Evolutionary conservation across 2,329 filamentous ascomycete genomes (phyloP), one percentile per base, ranked within the genome.

Genomic region (Simplicillium aogashimaense): DNA sequence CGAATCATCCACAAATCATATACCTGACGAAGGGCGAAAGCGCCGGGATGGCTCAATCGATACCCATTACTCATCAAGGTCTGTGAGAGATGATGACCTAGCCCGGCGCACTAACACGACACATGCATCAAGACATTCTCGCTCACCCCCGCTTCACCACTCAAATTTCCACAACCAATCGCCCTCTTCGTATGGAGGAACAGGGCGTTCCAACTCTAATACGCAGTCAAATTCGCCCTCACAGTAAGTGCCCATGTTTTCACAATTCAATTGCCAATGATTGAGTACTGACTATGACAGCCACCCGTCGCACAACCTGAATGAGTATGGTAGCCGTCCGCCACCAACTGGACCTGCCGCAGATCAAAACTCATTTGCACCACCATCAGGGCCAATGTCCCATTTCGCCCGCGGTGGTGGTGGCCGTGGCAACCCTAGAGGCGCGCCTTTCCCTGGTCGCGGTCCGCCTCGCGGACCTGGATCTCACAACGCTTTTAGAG

Each of bases 401-500:
- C 20, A 25, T 25, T 25, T 25, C 9, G 20, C 50, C 70, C 77
- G 42, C 67, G 73, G 36, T 69, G 64, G 64, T 2, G 62, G 63
- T 38, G 67, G 66, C 37, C 65, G 70, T 15, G 65, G 65, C 15
- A 53, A 53, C 12, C 65, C 66, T 57, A 55, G 78, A 48, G 76
- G 75, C 15, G 71, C 72, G 31, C 65, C 67, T 13, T 82, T 78
- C 51, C 20, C 35, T 15, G 37, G 41, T 9, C 34, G 38, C 4
- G 69, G 70, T 32, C 63, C 64, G 18, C 67, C 72, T 43, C 72
- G 81, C 38, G 78, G 78, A 29, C 67, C 46, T 65, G 80, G 61
- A 74, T 82, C 66, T 2, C 84, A 86, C 35, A 89, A 86, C 83
- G 83, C 75, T 41, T 71, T 78, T 9, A 33, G 37, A 16, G 25